Base-by-base conservation (phyloP, 139 green algal species). In the Chlamydomonas eustigma region DNA sequence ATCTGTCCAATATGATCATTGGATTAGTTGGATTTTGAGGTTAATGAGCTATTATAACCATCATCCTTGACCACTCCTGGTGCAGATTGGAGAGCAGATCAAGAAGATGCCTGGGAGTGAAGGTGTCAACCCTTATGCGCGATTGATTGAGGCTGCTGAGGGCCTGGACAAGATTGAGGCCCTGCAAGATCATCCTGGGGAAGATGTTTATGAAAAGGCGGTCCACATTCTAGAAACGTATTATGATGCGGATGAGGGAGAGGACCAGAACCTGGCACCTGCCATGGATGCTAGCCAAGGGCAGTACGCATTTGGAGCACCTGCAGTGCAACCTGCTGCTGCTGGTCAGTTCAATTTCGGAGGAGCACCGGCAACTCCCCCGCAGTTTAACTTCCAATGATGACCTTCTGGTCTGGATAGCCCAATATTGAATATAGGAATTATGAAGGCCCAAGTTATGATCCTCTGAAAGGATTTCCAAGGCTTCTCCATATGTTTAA, bases 171-270 rank as follows among this genome's bases (percentile, higher is more conserved):
- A 98, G 89, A 97, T 99, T 37, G 96, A 99, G 90, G 82, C 92
- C 4, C 84, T 99, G 85, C 51, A 78, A 30, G 77, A 82, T 39
- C 77, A 82, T 71, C 77, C 77, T 38, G 72, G 71, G 77, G 94
- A 98, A 78, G 96, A 99, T 58, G 94, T 99, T 74, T 98, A 98
- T 78, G 91, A 99, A 69, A 99, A 99, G 91, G 92, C 94, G 24
- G 90, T 98, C 32, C 86, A 90, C 71, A 93, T 99, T 50, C 82
- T 99, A 73, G 90, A 94, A 84, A 86, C 83, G 3, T 97, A 97
- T 86, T 98, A 98, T 74, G 95, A 97, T 28, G 85, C 97, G 39
- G 95, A 98, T 68, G 95, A 98, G 37, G 93, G 92, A 24, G 95
- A 98, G 72, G 95, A 95, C 64, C 94, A 98, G 84, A 96, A 97